Evolutionary conservation across 495 filamentous ascomycete genomes (phyloP), one percentile per base, ranked within the genome.

Genomic region (Talaromyces ruber): DNA sequence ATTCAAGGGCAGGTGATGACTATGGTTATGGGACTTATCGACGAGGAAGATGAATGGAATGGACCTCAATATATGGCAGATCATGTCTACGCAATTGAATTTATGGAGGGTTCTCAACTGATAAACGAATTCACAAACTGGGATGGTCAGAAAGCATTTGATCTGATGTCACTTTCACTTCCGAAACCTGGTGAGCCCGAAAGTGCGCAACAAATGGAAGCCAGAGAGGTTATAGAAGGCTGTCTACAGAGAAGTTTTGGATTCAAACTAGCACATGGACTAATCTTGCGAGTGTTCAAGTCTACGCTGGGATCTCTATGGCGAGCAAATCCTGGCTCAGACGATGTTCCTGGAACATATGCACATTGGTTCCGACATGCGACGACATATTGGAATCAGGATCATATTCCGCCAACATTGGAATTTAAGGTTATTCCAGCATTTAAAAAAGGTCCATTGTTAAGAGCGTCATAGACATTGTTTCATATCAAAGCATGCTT

Each of bases 231-330:
- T 56, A 79, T 85, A 0, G 79, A 82, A 63, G 71, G 63, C 22
- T 80, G 78, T 58, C 63, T 83, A 58, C 64, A 60, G 50, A 72
- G 64, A 61, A 80, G 79, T 59, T 83, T 79, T 66, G 76, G 72
- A 14, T 78, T 82, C 62, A 84, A 84, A 70, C 65, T 85, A 14
- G 81, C 77, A 1, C 81, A 83, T 67, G 81, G 81, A 0, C 60
- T 82, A 29, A 82, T 81, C 37, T 52, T 81, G 28, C 69, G 71
- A 18, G 74, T 83, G 0, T 67, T 71, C 30, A 55, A 61, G 18
- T 54, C 22, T 18, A 71, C 68, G 3, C 62, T 71, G 1, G 68
- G 68, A 0, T 69, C 68, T 6, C 45, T 64, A n/a, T 71, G 68
- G 68, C 52, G 65, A 34, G 51, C 63, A 2, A 62, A 69, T 26